Evolutionary conservation across 345 rosid genomes (phyloP), one percentile per base, ranked within the genome.

Genomic region (Erucastrum elatum): DNA sequence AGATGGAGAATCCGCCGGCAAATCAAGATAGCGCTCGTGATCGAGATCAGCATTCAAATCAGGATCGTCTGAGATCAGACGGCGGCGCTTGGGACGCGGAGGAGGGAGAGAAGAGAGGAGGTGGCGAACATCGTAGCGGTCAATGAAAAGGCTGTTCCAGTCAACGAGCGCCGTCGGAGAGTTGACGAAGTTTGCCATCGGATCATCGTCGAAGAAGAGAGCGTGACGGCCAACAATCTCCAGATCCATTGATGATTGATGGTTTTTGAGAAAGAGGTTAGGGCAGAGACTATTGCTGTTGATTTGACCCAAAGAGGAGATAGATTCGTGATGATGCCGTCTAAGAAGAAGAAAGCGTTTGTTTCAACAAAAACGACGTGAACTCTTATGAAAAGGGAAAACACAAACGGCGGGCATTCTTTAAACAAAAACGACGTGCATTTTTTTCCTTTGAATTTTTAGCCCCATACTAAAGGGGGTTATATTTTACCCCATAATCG

Each of bases 61-160:
- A 60, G 70, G 64, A 29, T 77, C 89, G 1, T 81, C 84, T 2
- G 80, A 81, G 55, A 31, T 27, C 25, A 75, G 25, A 65, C 84
- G 84, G 61, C 85, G 88, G 70, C 89, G 89, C 77, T 79, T 87
- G 37, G 76, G 78, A 10, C 93, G 97, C 3, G 89, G 90, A 26
- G 98, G 96, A 33, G 90, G 95, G 60, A 87, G 97, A 64, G 87
- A 44, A 71, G 97, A 85, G 80, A 94, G 97, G 80, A 94, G 97
- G 81, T 94, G 98, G 44, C 98, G 98, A 13, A 88, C 97, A 79
- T 94, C 97, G 82, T 94, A 94, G 11, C 98, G 98, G 86, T 94
- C 98, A 81, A 94, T 94, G 72, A 87, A 73, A 60, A 94, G 93
- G 66, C 89, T 86, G 80, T 92, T 90, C 98, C 98, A 94, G 29